A percentile compares a stretch with the other conserved stretches of the same genome.
phyloP scores from a whole-genome alignment of 2,329 filamentous ascomycete species.

The Dissoconium aciculare region DNA sequence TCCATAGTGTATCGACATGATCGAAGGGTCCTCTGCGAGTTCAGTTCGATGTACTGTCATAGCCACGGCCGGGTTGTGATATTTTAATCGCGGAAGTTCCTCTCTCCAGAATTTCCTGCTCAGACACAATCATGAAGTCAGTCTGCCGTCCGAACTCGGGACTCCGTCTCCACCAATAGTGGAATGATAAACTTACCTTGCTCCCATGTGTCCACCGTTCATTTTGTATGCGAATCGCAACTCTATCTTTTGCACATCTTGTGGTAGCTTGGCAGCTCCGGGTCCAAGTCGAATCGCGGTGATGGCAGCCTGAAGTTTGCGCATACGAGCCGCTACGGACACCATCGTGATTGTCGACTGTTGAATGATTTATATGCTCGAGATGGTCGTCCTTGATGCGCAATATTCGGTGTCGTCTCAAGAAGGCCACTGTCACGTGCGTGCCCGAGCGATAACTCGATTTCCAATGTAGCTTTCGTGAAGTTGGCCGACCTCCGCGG shows the following conservation, averaged over 20 bases:
- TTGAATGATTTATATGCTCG: not conserved
- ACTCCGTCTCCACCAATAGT: not conserved
- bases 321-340: conserved; percentile 52
- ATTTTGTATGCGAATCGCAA: conserved; percentile 52
- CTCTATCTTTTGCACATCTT: conserved; percentile 59
- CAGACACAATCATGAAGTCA: too few relatives aligned
- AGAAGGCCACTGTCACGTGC: too few relatives aligned
- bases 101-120: conserved; percentile 75
- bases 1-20: conserved; percentile 50
- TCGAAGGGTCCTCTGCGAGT: conserved; percentile 42
- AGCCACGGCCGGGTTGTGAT: conserved; percentile 71
- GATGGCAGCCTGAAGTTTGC: conserved; percentile 57
- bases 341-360: conserved; percentile 32
- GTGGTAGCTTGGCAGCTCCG: conserved; percentile 67
- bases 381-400: conserved; percentile 1
- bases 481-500: too few relatives aligned
- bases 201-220: conserved; percentile 54
- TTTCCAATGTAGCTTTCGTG: too few relatives aligned
- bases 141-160: too few relatives aligned
- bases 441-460: too few relatives aligned
- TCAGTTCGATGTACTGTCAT: conserved; percentile 64
- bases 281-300: conserved; percentile 63
- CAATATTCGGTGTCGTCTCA: too few relatives aligned
- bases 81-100: conserved; percentile 77
- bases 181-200: conserved; percentile 39